Evolutionary conservation across 2,329 filamentous ascomycete genomes (phyloP).

Genomic region (Tolypocladium tundrense): DNA sequence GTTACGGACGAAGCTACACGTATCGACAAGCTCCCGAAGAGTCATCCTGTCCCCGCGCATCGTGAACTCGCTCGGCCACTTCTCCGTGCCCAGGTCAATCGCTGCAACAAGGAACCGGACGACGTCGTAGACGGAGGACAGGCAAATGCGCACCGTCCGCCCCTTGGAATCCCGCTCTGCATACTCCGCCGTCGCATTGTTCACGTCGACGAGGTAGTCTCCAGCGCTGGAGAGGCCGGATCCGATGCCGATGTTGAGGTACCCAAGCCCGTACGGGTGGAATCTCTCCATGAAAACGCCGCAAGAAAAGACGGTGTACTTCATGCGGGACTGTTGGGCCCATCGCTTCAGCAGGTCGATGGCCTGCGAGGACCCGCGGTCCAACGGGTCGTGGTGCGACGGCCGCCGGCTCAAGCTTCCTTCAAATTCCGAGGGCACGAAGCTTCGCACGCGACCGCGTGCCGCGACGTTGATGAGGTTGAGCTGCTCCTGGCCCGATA

Average conservation of each 20-base stretch:
- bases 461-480: conserved; percentile 64
- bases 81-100: conserved; percentile 46
- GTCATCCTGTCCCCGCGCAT: conserved; percentile 59
- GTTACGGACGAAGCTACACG: conserved; percentile 38
- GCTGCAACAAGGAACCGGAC: conserved; percentile 62
- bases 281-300: conserved; percentile 71
- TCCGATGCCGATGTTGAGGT: conserved; percentile 47
- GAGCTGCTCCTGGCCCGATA: conserved; percentile 55
- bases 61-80: conserved; percentile 59
- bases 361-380: conserved; percentile 49
- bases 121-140: conserved; percentile 62
- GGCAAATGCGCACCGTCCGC: conserved; percentile 43
- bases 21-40: conserved; percentile 46
- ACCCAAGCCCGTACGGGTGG: conserved; percentile 52
- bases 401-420: conserved; percentile 48
- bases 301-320: conserved; percentile 62
- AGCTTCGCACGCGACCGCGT: conserved; percentile 52
- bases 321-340: conserved; percentile 41
- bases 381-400: conserved; percentile 42
- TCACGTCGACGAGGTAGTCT: conserved; percentile 56
- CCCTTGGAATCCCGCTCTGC: conserved; percentile 43
- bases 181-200: conserved; percentile 46
- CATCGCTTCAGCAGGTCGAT: conserved; percentile 46
- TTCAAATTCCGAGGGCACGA: conserved; percentile 69
- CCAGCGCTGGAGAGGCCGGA: conserved; percentile 46